Conservation (phyloP, 768 basidiomycete genomes). For the Boletus sp. region DNA sequence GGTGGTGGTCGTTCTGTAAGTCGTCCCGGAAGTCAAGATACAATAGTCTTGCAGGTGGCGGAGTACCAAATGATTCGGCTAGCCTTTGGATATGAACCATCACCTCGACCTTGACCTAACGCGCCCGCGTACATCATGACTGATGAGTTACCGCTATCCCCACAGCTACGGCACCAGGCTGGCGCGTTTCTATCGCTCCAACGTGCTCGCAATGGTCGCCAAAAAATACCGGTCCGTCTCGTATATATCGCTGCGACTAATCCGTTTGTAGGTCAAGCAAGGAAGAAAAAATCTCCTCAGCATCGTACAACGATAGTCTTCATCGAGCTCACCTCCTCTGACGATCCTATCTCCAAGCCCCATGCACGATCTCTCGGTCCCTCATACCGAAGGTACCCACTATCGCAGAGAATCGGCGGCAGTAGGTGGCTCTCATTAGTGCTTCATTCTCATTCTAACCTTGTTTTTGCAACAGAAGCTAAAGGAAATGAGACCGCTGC, state of each 20-base stretch:
- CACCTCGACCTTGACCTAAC: conserved; percentile 30
- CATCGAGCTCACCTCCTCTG: conserved; percentile 1
- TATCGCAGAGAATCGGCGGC: conserved; percentile 21
- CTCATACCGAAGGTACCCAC: conserved; percentile 5
- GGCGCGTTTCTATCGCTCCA: conserved; percentile 30
- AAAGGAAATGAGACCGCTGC: conserved; percentile 20
- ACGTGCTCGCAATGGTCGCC: conserved; percentile 24
- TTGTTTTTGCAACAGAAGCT: conserved; percentile 17
- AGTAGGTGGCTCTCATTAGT: conserved; percentile 19
- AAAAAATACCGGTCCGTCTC: conserved; percentile 23
- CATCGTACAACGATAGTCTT: conserved; percentile 7
- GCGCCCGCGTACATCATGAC: conserved; percentile 24
- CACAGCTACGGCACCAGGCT: conserved; percentile 35
- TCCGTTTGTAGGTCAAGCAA: conserved; percentile 13
- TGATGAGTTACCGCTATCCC: conserved; percentile 24
- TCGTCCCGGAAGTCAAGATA: conserved; percentile 6
- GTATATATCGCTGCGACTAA: conserved; percentile 27
- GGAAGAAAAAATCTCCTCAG: conserved; percentile 11
- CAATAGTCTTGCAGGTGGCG: conserved; percentile 16
- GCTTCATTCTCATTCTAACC: conserved; percentile 12
- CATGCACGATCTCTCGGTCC: conserved; percentile 13
- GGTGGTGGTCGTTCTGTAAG: conserved; percentile 13
- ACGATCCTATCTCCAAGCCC: conserved; percentile 11
- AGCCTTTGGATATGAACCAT: conserved; percentile 30
- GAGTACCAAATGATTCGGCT: conserved; percentile 32